A percentile compares a stretch with the other conserved stretches of the same genome.
These are phyloP conservation scores for Hibiscus trionum DNA, from an alignment of 345 rosid species.

Conservation along the genomic window DNA sequence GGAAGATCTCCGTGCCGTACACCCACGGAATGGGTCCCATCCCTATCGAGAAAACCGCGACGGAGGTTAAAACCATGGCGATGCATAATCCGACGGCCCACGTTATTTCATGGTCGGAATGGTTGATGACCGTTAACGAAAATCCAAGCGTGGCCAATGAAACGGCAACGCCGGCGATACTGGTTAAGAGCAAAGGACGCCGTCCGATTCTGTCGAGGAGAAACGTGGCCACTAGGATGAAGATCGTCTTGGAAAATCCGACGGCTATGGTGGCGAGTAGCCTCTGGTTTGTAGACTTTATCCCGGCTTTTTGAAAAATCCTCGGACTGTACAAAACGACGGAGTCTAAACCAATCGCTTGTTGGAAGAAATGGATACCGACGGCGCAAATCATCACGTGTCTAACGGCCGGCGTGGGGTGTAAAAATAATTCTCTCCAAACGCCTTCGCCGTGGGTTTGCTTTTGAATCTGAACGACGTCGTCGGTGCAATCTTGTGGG, in stretches of 20 bases:
- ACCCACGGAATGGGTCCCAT: conserved; percentile 88
- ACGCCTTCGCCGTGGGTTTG: conserved; percentile 53
- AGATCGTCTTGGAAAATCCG: conserved; percentile 58
- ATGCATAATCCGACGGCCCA: conserved; percentile 66
- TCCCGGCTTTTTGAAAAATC: conserved; percentile 71
- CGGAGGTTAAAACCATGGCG: conserved; percentile 48
- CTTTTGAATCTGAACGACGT: conserved; percentile 38
- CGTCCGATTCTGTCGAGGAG: conserved; percentile 67
- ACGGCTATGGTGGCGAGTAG: conserved; percentile 78
- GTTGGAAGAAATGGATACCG: conserved; percentile 88
- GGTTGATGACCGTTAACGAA: conserved; percentile 40
- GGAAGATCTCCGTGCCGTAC: conserved; percentile 80
- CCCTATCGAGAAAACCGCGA: conserved; percentile 77
- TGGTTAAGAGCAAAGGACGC: conserved; percentile 59
- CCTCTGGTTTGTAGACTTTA: conserved; percentile 28
- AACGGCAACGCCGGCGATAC: conserved; percentile 61
- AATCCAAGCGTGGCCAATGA: conserved; percentile 45
- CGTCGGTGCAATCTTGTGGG: conserved; percentile 60
- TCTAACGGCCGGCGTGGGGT: conserved; percentile 59
- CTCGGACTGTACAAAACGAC: conserved; percentile 82
- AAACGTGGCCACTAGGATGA: conserved; percentile 71
- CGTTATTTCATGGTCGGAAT: conserved; percentile 26
- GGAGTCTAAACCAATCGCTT: conserved; percentile 72
- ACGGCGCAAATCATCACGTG: conserved; percentile 56
- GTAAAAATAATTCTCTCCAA: conserved; percentile 58